Base-by-base conservation (phyloP, 176 grass and related monocot genomes). In the Raddia guianensis region DNA sequence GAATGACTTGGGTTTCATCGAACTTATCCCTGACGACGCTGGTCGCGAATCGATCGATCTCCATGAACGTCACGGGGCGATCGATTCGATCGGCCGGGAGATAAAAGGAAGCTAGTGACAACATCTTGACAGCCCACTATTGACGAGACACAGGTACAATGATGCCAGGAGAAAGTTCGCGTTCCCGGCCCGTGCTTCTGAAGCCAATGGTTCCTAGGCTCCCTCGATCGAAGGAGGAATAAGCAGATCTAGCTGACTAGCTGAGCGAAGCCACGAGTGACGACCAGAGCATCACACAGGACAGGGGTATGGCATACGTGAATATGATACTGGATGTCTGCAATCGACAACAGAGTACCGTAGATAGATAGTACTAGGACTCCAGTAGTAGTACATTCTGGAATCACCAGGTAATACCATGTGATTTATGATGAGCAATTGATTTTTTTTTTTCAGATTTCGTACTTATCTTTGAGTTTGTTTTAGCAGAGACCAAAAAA, bases 1-100 rank as follows among this genome's bases (percentile, higher is more conserved):
- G 68, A 79, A 35, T 73, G 80, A 88, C 80, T 73, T 88, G 53
- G 45, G 68, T 59, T 61, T 63, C 61, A 60, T 63, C 57, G 12
- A 83, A 8, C 68, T 53, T 68, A 79, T 68, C 76, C 73, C 57
- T 84, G 61, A 59, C 66, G 8, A 37, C 9, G 46, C 53, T 0
- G 21, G 34, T 51, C n/a, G 73, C 45, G 0, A 16, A n/a, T 51
- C n/a, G 73, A 18, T 15, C 1, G 21, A 9, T 66, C 44, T 45
- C 75, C 86, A 2, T 68, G 21, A 88, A 78, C 81, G 46, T 67
- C 59, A 48, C 16, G 49, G 34, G 68, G 27, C 27, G 27, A 27
- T 27, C 18, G 74, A 73, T 67, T 20, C 13, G 37, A 40, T 40
- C 37, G 37, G 37, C 37, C 37, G 12, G 66, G 46, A 20, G 33